Evolutionary conservation across 2,329 filamentous ascomycete genomes (phyloP).

Genomic region (Tolypocladium ovalisporum): DNA sequence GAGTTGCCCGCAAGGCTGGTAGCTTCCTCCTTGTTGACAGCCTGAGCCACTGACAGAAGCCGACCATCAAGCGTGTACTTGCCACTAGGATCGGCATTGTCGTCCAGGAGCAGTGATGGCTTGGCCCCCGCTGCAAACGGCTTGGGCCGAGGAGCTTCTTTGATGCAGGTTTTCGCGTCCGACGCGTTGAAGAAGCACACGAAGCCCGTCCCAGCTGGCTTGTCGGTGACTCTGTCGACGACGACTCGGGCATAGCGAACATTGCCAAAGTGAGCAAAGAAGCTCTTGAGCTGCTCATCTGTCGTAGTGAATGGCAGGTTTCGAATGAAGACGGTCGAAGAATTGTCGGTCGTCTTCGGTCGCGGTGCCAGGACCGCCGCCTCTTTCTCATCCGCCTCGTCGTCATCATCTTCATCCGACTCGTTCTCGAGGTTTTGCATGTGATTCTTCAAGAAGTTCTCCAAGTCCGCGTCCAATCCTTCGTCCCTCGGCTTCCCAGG

Average conservation of each 20-base stretch:
- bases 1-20: conserved; percentile 61
- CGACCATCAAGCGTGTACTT: conserved; percentile 86
- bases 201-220: conserved; percentile 85
- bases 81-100: conserved; percentile 68
- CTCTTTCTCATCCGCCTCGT: conserved; percentile 28
- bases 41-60: conserved; percentile 71
- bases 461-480: conserved; percentile 32
- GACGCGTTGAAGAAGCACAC: conserved; percentile 78
- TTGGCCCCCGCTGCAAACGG: conserved; percentile 41
- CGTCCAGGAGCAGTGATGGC: conserved; percentile 80
- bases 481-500: conserved; percentile 27
- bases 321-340: conserved; percentile 78
- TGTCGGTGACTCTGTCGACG: conserved; percentile 72
- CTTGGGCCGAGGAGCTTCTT: conserved; percentile 54
- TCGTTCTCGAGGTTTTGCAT: conserved; percentile 48
- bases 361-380: conserved; percentile 26
- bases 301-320: conserved; percentile 86
- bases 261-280: conserved; percentile 82
- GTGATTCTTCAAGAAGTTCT: conserved; percentile 47
- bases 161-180: conserved; percentile 68
- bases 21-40: conserved; percentile 77
- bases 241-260: conserved; percentile 87
- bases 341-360: conserved; percentile 45
- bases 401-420: conserved; percentile 34
- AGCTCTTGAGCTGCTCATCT: conserved; percentile 70